Conservation (phyloP, 2,329 filamentous ascomycete genomes). For the Pestalotiopsis sp. region DNA sequence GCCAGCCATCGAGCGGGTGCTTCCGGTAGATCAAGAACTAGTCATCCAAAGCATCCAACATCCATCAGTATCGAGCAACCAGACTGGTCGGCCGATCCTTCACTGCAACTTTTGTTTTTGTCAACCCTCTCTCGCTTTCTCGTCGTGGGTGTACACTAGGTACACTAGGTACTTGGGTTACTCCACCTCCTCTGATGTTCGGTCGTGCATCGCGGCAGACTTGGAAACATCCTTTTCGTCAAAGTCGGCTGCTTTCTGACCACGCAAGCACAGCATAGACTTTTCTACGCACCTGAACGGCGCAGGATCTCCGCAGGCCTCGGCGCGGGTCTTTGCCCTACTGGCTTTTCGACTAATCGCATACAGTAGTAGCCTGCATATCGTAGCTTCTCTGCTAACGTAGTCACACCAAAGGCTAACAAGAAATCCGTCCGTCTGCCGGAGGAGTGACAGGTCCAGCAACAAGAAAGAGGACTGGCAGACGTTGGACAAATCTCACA, state of each 20-base stretch:
- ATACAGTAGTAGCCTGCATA: neutral
- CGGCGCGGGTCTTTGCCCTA: neutral
- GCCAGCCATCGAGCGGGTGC: constrained; percentile 2
- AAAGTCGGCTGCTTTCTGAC: neutral
- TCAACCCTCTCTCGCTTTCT: no score
- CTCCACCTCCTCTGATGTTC: neutral
- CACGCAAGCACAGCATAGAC: constrained; percentile 12
- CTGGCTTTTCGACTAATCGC: constrained; percentile 1
- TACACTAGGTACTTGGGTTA: neutral
- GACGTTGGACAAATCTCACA: constrained; percentile 6
- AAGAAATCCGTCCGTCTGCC: neutral
- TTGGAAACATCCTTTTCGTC: neutral
- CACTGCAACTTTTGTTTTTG: neutral
- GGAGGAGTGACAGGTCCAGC: neutral
- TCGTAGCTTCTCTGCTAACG: neutral
- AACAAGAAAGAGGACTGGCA: neutral
- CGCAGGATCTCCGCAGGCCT: neutral
- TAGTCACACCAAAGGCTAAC: neutral
- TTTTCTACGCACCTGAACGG: constrained; percentile 8
- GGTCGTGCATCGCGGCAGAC: constrained; percentile 8
- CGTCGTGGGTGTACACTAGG: neutral
- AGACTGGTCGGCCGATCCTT: constrained; percentile 6
- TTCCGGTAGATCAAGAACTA: constrained; percentile 12
- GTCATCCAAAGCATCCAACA: neutral
- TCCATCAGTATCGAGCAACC: neutral